Evolutionary conservation across 2,329 filamentous ascomycete genomes (phyloP), one percentile per base, ranked within the genome.

Genomic region (Talaromyces piceae): DNA sequence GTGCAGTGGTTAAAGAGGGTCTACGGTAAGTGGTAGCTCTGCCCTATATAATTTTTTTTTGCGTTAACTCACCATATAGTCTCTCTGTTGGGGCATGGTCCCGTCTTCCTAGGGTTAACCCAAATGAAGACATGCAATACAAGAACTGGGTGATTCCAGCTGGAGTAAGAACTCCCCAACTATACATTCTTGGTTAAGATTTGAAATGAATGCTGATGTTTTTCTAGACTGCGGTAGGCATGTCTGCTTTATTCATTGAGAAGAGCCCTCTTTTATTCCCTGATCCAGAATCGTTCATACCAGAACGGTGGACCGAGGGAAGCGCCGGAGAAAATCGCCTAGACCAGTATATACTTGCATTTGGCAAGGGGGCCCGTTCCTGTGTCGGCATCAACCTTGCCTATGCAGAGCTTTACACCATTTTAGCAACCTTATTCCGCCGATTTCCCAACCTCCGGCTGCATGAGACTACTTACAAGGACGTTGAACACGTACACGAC

Each of bases 341-440:
- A 13, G 52, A 57, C 11, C 23, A 53, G 22, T 55, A 57, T 39
- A 43, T 56, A 12, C 41, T 57, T 5, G 33, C 52, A 16, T 59
- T 59, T 45, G 51, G 48, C 2, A 53, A 49, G 39, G 61, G 61
- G 8, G 57, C 59, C 30, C 55, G 61, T 12, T 57, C 52, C 4
- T 63, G 61, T 48, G 41, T 62, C n/a, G 61, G 61, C 5, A 63
- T 61, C 43, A 63, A 63, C 48, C 60, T 64, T 13, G 60, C 60
- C 8, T 53, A 59, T 47, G 54, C 62, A 18, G 61, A 63, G 47
- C 31, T 64, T 41, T 59, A 59, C 41, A 51, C 56, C 11, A 50
- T 52, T 27, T 39, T 59, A 25, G 56, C 56, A n/a, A 44, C 44
- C 8, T 33, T 58, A 11, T 49, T 59, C n/a, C 41, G 49, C 12